These are phyloP conservation scores for Fermentozyma sake DNA, from an alignment of 1,139 yeast species.

Conservation along the genomic window DNA sequence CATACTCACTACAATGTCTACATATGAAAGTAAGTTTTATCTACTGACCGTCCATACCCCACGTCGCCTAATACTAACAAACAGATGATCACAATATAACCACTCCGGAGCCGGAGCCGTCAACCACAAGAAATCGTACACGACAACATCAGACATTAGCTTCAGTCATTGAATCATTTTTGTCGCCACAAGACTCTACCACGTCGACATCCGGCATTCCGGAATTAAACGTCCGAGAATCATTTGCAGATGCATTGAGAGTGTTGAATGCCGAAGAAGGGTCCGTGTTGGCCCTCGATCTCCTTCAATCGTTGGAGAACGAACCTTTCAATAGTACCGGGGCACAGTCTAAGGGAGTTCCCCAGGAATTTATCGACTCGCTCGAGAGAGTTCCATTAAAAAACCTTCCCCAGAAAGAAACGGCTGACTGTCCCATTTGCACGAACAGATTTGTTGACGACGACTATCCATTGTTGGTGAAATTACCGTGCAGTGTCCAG, in stretches of 20 bases:
- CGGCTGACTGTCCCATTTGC: conserved; percentile 75
- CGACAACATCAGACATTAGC: conserved; percentile 36
- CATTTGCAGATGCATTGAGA: conserved; percentile 30
- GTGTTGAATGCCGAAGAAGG: conserved; percentile 29
- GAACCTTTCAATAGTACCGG: conserved; percentile 5
- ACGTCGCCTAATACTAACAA: conserved; percentile 17
- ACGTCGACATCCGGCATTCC: conserved; percentile 6
- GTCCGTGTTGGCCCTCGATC: conserved; percentile 24
- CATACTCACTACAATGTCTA: too few relatives aligned
- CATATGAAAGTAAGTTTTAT: conserved; percentile 36
- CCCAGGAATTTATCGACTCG: conserved; percentile 67
- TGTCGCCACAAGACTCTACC: conserved; percentile 14
- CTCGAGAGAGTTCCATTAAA: conserved; percentile 64
- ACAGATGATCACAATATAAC: conserved; percentile 32
- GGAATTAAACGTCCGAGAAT: conserved; percentile 16
- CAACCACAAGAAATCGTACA: conserved; percentile 4
- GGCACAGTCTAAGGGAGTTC: conserved; percentile 46
- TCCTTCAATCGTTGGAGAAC: conserved; percentile 22
- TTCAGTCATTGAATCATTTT: conserved; percentile 32
- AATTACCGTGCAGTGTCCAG: conserved; percentile 63
- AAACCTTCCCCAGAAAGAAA: conserved; percentile 47
- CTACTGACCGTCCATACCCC: background rate
- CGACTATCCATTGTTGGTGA: conserved; percentile 73
- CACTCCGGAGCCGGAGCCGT: conserved; percentile 1
- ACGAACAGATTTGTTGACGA: conserved; percentile 70